These are phyloP conservation scores for Colletotrichum cordylinicola DNA, from an alignment of 2,329 filamentous ascomycete species.

Conservation along the genomic window DNA sequence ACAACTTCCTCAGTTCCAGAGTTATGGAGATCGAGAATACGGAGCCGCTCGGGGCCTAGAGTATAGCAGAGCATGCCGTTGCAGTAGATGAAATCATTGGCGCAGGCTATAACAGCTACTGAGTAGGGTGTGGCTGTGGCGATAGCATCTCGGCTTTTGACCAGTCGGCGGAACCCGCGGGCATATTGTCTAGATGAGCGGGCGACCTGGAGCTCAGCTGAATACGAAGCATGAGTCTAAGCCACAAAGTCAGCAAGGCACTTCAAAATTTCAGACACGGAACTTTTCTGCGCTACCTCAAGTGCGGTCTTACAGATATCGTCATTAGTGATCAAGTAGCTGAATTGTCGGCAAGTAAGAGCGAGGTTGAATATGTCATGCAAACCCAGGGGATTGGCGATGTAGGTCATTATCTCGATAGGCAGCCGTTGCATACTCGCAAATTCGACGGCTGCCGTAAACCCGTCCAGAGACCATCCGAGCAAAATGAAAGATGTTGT, in stretches of 20 bases:
- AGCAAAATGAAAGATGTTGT: neutral
- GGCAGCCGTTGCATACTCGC: constrained; percentile 46
- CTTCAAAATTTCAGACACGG: neutral
- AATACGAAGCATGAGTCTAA: constrained; percentile 26
- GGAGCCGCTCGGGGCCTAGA: constrained; percentile 49
- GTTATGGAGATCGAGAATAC: constrained; percentile 63
- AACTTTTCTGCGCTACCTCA: constrained; percentile 49
- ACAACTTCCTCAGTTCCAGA: constrained; percentile 57
- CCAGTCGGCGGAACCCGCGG: constrained; percentile 61
- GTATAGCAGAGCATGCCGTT: constrained; percentile 72
- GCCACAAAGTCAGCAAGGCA: constrained; percentile 23
- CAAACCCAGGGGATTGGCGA: constrained; percentile 59
- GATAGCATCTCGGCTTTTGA: constrained; percentile 66
- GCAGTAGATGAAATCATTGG: constrained; percentile 66
- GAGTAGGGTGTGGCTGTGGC: constrained; percentile 67
- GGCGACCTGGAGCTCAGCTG: constrained; percentile 27
- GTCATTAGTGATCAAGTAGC: constrained; percentile 55
- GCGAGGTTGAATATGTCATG: constrained; percentile 65
- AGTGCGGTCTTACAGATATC: constrained; percentile 63
- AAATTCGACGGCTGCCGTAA: neutral
- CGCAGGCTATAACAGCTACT: constrained; percentile 63
- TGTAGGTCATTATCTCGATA: constrained; percentile 68
- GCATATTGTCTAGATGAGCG: constrained; percentile 42
- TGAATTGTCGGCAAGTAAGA: constrained; percentile 56
- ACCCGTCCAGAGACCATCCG: neutral